These are phyloP conservation scores for Puccinia coronata DNA, from an alignment of 1,284 basidiomycete species.

Conservation along the genomic window DNA sequence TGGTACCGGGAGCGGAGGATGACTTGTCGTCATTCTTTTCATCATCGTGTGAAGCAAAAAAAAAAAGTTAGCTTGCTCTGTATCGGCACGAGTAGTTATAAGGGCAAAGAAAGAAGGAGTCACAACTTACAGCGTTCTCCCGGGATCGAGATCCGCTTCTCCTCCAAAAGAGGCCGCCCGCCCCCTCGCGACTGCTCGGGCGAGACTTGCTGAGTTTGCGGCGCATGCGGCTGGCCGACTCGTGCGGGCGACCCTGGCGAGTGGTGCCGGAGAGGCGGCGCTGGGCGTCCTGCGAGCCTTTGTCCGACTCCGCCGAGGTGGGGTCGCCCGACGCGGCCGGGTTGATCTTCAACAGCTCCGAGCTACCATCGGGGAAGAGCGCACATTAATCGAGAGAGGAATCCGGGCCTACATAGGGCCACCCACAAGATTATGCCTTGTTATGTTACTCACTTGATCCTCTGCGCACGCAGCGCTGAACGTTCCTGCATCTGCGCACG, in stretches of 20 bases:
- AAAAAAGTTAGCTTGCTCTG: too few species aligned
- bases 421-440: too few species aligned
- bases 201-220: conserved; percentile 38
- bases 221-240: background rate
- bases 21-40: background rate
- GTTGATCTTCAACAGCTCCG: conserved; percentile 27
- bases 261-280: background rate
- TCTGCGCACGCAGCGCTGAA: conserved; percentile 35
- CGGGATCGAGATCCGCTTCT: conserved; percentile 40
- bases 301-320: background rate
- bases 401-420: conserved; percentile 9
- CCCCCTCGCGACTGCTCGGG: background rate
- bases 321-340: background rate
- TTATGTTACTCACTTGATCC: too few species aligned
- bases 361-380: background rate
- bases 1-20: background rate
- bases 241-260: conserved; percentile 10
- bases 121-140: background rate
- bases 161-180: conserved; percentile 33
- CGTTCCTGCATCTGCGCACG: conserved; percentile 42
- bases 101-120: background rate
- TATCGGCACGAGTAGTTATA: background rate
- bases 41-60: too few species aligned
- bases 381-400: background rate
- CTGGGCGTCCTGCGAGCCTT: background rate